phyloP scores from a whole-genome alignment of 768 basidiomycete genomes.

The Nidularia pulvinata region DNA sequence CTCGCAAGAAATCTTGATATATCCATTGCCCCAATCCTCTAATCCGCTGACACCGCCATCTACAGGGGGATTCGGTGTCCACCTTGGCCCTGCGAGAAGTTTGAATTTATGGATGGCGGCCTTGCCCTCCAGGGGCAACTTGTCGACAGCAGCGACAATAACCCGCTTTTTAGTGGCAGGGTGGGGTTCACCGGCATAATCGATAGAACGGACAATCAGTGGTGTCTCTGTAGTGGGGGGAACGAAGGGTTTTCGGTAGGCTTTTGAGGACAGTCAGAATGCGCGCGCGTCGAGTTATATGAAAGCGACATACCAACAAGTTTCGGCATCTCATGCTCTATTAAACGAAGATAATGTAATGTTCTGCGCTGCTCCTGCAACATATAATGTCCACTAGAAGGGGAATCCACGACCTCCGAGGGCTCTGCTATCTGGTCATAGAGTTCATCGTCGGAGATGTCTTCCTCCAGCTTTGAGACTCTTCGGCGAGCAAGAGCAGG shows the following conservation, averaged over 20 bases:
- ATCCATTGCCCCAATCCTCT: constrained; percentile 65
- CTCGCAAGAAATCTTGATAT: constrained; percentile 90
- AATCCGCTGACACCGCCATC: constrained; percentile 61
- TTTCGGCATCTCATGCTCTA: constrained; percentile 88
- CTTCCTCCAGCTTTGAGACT: constrained; percentile 33
- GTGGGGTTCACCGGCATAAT: constrained; percentile 78
- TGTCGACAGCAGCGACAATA: constrained; percentile 73
- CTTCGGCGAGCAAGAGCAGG: constrained; percentile 28
- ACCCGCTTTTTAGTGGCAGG: constrained; percentile 71
- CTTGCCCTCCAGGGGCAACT: constrained; percentile 65
- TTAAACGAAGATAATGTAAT: constrained; percentile 79
- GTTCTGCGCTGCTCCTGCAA: constrained; percentile 74
- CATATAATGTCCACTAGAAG: constrained; percentile 70
- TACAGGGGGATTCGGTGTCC: constrained; percentile 73
- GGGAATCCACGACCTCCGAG: constrained; percentile 59
- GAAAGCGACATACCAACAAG: constrained; percentile 62
- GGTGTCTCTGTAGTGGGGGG: constrained; percentile 61
- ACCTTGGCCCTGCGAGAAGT: constrained; percentile 86
- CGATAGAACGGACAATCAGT: constrained; percentile 70
- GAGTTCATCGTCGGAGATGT: constrained; percentile 34
- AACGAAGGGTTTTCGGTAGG: constrained; percentile 78
- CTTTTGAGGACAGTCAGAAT: constrained; percentile 31
- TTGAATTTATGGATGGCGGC: constrained; percentile 82
- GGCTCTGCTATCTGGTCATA: constrained; percentile 43
- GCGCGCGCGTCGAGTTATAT: not conserved